Conservation (phyloP, 2,329 filamentous ascomycete species). For the Claviceps sp. region DNA sequence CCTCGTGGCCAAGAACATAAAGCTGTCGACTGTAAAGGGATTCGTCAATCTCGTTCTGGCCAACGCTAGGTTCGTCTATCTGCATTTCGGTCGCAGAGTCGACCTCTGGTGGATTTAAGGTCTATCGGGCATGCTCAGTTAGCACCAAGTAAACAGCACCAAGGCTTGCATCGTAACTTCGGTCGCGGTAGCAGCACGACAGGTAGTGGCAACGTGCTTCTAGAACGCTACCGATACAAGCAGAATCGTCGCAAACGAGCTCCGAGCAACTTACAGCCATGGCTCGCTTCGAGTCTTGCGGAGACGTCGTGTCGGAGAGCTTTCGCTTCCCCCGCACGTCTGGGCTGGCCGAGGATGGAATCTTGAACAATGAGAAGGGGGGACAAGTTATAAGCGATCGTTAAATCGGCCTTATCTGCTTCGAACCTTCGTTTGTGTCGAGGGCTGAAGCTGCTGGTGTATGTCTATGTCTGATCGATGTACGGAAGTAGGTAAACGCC, state of each 20-base stretch:
- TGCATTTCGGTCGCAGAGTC: conserved; percentile 53
- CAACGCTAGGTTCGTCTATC: conserved; percentile 46
- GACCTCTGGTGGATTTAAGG: conserved; percentile 41
- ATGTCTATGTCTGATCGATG: neutral
- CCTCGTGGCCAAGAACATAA: conserved; percentile 59
- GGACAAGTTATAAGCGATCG: neutral
- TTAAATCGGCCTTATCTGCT: neutral
- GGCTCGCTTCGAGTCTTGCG: conserved; percentile 42
- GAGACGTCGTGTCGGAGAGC: conserved; percentile 46
- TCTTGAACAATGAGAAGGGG: conserved; percentile 15
- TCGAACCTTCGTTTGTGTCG: neutral
- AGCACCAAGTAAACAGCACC: conserved; percentile 3
- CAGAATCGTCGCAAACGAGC: neutral
- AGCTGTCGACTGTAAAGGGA: conserved; percentile 63
- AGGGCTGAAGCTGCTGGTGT: neutral
- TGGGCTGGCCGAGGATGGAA: conserved; percentile 18
- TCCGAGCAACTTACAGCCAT: conserved; percentile 42
- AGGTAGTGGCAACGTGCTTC: neutral
- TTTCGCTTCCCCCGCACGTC: conserved; percentile 56
- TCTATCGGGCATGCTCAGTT: conserved; percentile 20
- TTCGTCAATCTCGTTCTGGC: conserved; percentile 52
- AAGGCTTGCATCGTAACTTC: neutral
- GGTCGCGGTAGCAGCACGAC: neutral
- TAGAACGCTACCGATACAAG: neutral
- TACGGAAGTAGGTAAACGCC: neutral